phyloP scores from a whole-genome alignment of 805 yeast species.

The Brettanomyces naardenensis region DNA sequence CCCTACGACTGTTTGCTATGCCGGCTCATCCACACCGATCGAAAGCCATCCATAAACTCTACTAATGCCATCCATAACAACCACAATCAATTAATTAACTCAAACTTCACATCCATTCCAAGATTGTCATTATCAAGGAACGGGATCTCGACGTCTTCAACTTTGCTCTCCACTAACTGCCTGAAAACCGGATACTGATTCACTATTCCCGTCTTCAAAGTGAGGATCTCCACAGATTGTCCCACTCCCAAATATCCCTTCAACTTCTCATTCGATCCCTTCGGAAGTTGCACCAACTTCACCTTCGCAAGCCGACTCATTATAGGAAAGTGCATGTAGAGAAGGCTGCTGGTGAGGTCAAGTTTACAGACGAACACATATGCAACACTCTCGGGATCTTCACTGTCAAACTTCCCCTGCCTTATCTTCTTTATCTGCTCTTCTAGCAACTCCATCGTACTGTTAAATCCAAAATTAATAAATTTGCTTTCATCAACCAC shows the following conservation, averaged over 20 bases:
- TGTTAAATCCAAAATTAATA: slow-evolving; percentile 45
- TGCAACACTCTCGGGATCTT: slow-evolving; percentile 14
- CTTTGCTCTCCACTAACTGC: slow-evolving; percentile 11
- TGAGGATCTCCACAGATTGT: slow-evolving; percentile 13
- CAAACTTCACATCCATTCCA: slow-evolving; percentile 29
- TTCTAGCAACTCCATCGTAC: slow-evolving; percentile 42
- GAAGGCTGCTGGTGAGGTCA: slow-evolving; percentile 32
- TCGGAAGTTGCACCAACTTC: slow-evolving; percentile 55
- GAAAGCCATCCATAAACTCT: too few relatives aligned
- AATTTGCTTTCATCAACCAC: slow-evolving; percentile 19
- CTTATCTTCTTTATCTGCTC: slow-evolving; percentile 27
- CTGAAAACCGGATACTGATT: slow-evolving; percentile 9
- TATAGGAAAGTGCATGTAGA: slow-evolving; percentile 52
- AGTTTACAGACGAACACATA: slow-evolving; percentile 52
- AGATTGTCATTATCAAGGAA: slow-evolving; percentile 15
- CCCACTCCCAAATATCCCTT: slow-evolving; percentile 10
- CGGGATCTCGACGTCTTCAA: slow-evolving; percentile 19
- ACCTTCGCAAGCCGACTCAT: slow-evolving; percentile 44
- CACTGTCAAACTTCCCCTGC: slow-evolving; percentile 1
- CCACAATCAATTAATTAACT: too few relatives aligned
- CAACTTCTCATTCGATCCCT: slow-evolving; percentile 24
- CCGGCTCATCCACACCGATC: too few relatives aligned
- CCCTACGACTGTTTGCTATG: too few relatives aligned
- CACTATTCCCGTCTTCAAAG: slow-evolving; percentile 10
- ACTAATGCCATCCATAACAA: neutral